Conservation (phyloP, 352 stramenopile species). For the Pseudoperonospora humuli region DNA sequence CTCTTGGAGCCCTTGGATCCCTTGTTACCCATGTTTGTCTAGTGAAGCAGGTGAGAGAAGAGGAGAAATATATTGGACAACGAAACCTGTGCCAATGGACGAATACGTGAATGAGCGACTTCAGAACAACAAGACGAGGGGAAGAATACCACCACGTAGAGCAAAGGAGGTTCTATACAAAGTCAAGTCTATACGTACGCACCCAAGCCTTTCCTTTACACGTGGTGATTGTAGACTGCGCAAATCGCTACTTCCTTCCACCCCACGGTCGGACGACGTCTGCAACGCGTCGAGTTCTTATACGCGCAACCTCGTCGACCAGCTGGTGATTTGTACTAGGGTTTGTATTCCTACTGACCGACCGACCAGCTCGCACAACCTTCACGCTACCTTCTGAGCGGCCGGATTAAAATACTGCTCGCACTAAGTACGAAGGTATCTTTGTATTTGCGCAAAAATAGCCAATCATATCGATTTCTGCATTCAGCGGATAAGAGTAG, state of each 20-base stretch:
- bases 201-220: constrained; percentile 22
- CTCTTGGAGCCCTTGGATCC: constrained; percentile 67
- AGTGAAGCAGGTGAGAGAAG: neutral
- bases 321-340: neutral
- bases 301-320: constrained; percentile 12
- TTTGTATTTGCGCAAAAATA: too few relatives aligned
- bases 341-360: constrained; percentile 7
- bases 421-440: constrained; percentile 3
- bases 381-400: constrained; percentile 7
- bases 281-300: constrained; percentile 18
- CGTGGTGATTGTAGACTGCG: constrained; percentile 23
- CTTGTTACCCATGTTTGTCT: constrained; percentile 69
- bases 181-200: constrained; percentile 8
- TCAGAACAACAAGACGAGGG: constrained; percentile 4
- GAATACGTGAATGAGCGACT: constrained; percentile 31
- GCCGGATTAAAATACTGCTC: constrained; percentile 12
- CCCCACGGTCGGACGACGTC: constrained; percentile 11
- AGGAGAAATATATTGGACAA: constrained; percentile 20
- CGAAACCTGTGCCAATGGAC: constrained; percentile 22
- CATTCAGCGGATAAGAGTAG: too few relatives aligned
- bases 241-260: constrained; percentile 16
- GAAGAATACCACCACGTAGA: constrained; percentile 1
- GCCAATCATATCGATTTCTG: too few relatives aligned
- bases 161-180: constrained; percentile 5
- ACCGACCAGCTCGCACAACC: constrained; percentile 1